Percentiles rank a stretch among this genome's conserved stretches.
Evolutionary conservation across 2,329 filamentous ascomycete species (phyloP).

Genomic region (Zopfia rhizophila): DNA sequence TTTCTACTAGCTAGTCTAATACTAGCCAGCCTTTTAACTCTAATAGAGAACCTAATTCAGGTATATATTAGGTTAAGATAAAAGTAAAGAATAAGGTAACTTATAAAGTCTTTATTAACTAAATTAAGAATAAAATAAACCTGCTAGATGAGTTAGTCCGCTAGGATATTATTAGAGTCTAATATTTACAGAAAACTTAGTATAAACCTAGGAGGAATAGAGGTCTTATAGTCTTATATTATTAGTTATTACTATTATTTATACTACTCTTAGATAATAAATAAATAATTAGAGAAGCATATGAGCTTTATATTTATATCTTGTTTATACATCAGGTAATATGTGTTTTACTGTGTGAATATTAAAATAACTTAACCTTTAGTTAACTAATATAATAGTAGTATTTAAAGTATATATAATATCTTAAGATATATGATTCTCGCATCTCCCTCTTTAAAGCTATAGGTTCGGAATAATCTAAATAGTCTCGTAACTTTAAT

Average conservation of each 20-base stretch:
- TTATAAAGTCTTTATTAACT: slow-evolving; percentile 17
- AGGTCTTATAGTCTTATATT: slow-evolving; percentile 6
- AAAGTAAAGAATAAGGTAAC: slow-evolving; percentile 14
- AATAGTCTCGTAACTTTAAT: slow-evolving; percentile 22
- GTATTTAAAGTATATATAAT: slow-evolving; percentile 21
- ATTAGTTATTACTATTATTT: too few relatives aligned
- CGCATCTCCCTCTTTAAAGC: slow-evolving; percentile 20
- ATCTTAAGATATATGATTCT: slow-evolving; percentile 20
- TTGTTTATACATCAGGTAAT: slow-evolving; percentile 6
- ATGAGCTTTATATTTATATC: slow-evolving; percentile 6
- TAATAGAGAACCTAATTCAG: slow-evolving; percentile 12
- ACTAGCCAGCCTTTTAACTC: slow-evolving; percentile 11
- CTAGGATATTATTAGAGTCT: slow-evolving; percentile 12
- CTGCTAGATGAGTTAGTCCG: slow-evolving; percentile 10
- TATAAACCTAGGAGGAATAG: slow-evolving; percentile 6
- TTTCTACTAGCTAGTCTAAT: slow-evolving; percentile 15
- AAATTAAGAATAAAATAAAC: slow-evolving; percentile 17
- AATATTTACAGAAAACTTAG: slow-evolving; percentile 12
- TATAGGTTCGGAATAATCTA: slow-evolving; percentile 22
- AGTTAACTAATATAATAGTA: slow-evolving; percentile 12
- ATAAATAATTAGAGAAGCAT: slow-evolving; percentile 8
- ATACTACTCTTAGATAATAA: slow-evolving; percentile 8
- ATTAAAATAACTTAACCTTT: slow-evolving; percentile 8
- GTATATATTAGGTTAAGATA: slow-evolving; percentile 12
- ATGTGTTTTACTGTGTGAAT: too few relatives aligned